A percentile compares a stretch with the other conserved stretches of the same genome.
Evolutionary conservation across 768 basidiomycete species (phyloP).

Genomic region (Vishniacozyma victoriae): DNA sequence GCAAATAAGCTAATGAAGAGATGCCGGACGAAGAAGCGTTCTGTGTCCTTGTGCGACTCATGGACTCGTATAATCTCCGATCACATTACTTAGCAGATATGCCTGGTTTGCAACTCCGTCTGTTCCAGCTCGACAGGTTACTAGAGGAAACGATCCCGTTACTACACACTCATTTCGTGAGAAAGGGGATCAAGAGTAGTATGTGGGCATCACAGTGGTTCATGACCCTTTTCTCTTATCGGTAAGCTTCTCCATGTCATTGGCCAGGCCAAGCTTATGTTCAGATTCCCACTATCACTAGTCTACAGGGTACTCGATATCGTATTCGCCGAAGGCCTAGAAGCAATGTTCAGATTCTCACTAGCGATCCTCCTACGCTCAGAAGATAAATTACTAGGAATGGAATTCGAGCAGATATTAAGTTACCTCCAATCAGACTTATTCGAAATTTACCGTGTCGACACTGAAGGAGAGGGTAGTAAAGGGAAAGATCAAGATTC

Average conservation of each 20-base stretch:
- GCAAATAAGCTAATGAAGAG: conserved; percentile 49
- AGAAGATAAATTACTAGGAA: conserved; percentile 65
- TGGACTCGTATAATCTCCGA: conserved; percentile 92
- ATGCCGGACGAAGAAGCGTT: conserved; percentile 99
- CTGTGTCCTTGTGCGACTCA: conserved; percentile 84
- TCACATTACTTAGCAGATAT: conserved; percentile 99
- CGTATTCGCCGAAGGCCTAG: conserved; percentile 91
- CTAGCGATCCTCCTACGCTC: conserved; percentile 79
- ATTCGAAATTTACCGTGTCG: conserved; percentile 70
- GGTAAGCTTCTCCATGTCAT: conserved; percentile 52
- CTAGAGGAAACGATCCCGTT: conserved; percentile 89
- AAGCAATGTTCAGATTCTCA: conserved; percentile 93
- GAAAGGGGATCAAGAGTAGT: conserved; percentile 91
- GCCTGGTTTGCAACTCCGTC: conserved; percentile 89
- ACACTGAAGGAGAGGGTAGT: background rate
- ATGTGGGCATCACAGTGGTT: conserved; percentile 99
- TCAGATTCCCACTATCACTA: conserved; percentile 84
- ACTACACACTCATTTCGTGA: conserved; percentile 83
- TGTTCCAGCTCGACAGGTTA: conserved; percentile 87
- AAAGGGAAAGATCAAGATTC: conserved; percentile 25
- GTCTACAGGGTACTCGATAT: conserved; percentile 97
- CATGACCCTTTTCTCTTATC: conserved; percentile 90
- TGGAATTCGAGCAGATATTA: conserved; percentile 90
- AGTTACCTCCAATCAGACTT: conserved; percentile 72
- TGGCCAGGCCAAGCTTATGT: background rate